A percentile compares a stretch with the other conserved stretches of the same genome.
Conservation (phyloP, 2,329 filamentous ascomycete species). For the Phyllosticta capitalensis region DNA sequence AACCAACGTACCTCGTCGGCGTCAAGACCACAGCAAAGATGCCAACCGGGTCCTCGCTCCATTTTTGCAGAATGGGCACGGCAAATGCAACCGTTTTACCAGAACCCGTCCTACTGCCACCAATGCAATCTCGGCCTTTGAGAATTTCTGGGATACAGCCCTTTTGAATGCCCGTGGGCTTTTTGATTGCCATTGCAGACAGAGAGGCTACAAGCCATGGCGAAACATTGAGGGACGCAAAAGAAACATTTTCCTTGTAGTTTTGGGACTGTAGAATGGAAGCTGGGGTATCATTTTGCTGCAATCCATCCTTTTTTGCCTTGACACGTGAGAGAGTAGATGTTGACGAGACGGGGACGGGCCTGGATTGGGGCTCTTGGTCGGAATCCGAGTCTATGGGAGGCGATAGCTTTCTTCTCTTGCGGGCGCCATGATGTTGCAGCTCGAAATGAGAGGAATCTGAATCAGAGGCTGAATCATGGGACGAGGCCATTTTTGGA, state of each 20-base stretch:
- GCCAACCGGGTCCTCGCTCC: slow-evolving; percentile 83
- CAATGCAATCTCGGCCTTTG: slow-evolving; percentile 86
- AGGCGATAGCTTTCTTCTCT: slow-evolving; percentile 27
- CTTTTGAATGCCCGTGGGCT: slow-evolving; percentile 87
- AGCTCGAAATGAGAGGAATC: slow-evolving; percentile 7
- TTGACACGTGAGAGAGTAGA: slow-evolving; percentile 28
- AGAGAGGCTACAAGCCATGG: slow-evolving; percentile 87
- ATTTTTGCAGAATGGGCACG: slow-evolving; percentile 85
- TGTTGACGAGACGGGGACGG: slow-evolving; percentile 1
- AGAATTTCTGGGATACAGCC: slow-evolving; percentile 89
- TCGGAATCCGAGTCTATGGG: slow-evolving; percentile 12
- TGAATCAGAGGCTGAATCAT: slow-evolving; percentile 5
- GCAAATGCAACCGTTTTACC: slow-evolving; percentile 97
- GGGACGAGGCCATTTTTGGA: background rate
- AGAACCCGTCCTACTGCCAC: slow-evolving; percentile 87
- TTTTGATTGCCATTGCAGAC: slow-evolving; percentile 66
- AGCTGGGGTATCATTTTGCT: slow-evolving; percentile 7
- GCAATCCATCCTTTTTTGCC: slow-evolving; percentile 17
- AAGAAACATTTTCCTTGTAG: slow-evolving; percentile 46
- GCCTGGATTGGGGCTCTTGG: slow-evolving; percentile 11
- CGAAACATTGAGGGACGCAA: slow-evolving; percentile 61
- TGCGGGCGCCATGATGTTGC: slow-evolving; percentile 23
- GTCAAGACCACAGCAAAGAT: slow-evolving; percentile 87
- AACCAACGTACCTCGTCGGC: slow-evolving; percentile 58
- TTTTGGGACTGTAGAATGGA: slow-evolving; percentile 11